Conservation (phyloP, 352 stramenopile species). For the Pythium vanterpoolii region DNA sequence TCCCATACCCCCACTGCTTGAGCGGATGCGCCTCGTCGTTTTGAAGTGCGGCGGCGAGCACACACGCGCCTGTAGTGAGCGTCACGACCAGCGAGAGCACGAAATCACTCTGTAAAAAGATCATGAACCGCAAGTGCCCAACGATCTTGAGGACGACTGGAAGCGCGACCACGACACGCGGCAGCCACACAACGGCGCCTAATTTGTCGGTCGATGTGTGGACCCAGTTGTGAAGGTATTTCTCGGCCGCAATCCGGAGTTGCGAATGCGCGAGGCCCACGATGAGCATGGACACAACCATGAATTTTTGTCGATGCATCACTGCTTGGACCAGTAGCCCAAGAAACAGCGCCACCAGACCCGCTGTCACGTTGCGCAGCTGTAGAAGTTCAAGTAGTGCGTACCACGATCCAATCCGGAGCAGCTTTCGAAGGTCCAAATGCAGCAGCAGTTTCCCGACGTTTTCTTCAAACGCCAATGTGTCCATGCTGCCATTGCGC, state of each 20-base stretch:
- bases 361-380: constrained; percentile 41
- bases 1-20: constrained; percentile 60
- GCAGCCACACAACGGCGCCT: constrained; percentile 48
- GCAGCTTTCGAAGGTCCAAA: constrained; percentile 51
- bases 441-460: constrained; percentile 50
- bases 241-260: constrained; percentile 35
- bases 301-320: constrained; percentile 71
- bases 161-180: constrained; percentile 44
- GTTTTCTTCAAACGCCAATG: constrained; percentile 50
- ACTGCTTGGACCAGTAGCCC: constrained; percentile 48
- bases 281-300: constrained; percentile 65
- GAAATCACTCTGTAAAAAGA: constrained; percentile 62
- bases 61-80: constrained; percentile 24
- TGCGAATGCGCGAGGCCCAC: constrained; percentile 62
- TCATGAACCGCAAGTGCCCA: constrained; percentile 68
- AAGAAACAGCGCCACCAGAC: constrained; percentile 44
- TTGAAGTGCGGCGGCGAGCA: neutral
- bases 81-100: constrained; percentile 36
- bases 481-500: neutral
- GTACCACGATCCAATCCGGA: constrained; percentile 47
- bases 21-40: constrained; percentile 15
- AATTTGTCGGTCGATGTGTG: constrained; percentile 67
- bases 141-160: constrained; percentile 70
- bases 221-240: constrained; percentile 42
- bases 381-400: constrained; percentile 51